Conservation (phyloP, 1,284 basidiomycete genomes). For the Apiotrichum mycotoxinovorans region DNA sequence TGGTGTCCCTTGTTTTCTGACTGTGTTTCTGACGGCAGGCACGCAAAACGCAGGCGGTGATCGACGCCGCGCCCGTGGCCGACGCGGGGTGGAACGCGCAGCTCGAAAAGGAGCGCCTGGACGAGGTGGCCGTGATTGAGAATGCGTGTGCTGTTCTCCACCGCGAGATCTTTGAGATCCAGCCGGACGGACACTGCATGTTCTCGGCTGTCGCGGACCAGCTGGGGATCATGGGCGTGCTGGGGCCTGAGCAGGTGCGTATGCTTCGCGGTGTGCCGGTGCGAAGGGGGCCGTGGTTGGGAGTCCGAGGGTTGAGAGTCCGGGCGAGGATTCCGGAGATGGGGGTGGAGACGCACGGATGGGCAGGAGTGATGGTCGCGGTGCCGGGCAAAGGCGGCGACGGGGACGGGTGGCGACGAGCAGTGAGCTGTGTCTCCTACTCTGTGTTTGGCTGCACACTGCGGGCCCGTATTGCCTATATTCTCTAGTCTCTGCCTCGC, state of each 20-base stretch:
- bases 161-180: conserved; percentile 74
- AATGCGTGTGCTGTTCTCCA: conserved; percentile 65
- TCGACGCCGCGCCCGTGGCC: conserved; percentile 58
- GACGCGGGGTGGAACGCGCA: conserved; percentile 65
- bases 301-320: background rate
- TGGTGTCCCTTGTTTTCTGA: background rate
- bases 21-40: conserved; percentile 56
- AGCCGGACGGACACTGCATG: conserved; percentile 91
- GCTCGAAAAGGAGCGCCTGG: conserved; percentile 63
- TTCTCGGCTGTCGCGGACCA: conserved; percentile 90
- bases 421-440: too few species aligned
- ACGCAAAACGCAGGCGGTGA: conserved; percentile 66
- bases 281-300: background rate
- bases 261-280: too few species aligned
- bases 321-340: too few species aligned
- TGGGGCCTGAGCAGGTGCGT: conserved; percentile 34
- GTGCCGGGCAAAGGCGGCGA: too few species aligned
- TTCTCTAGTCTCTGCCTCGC: background rate
- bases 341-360: too few species aligned
- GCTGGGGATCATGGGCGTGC: conserved; percentile 45
- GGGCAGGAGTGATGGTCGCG: too few species aligned
- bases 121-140: conserved; percentile 69
- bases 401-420: too few species aligned
- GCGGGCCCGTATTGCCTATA: too few species aligned
- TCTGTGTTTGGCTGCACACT: too few species aligned